Conservation (phyloP, 1,284 basidiomycete genomes). For the Amylostereum areolatum region DNA sequence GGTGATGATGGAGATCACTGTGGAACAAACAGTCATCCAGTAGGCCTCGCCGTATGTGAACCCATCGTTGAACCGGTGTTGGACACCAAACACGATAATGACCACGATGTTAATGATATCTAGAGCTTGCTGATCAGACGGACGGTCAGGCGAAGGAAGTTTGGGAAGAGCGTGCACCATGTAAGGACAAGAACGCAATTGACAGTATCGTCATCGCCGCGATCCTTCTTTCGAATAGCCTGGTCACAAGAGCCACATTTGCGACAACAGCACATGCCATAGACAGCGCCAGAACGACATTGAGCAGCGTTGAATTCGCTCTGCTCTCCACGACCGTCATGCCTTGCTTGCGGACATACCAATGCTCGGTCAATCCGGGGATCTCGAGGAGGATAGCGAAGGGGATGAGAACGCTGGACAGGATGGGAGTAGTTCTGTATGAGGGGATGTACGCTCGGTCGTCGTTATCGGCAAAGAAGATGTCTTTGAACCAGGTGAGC, state of each 20-base stretch:
- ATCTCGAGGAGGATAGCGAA: conserved; percentile 79
- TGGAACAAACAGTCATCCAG: conserved; percentile 80
- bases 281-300: conserved; percentile 61
- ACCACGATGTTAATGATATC: conserved; percentile 67
- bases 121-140: conserved; percentile 23
- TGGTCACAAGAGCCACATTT: conserved; percentile 59
- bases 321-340: conserved; percentile 41
- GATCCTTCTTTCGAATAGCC: conserved; percentile 69
- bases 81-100: conserved; percentile 60
- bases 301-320: conserved; percentile 53
- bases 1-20: conserved; percentile 58
- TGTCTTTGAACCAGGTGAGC: conserved; percentile 16
- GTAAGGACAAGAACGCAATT: conserved; percentile 57
- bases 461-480: conserved; percentile 20
- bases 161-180: conserved; percentile 41
- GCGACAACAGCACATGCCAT: conserved; percentile 66
- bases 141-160: background rate
- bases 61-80: conserved; percentile 60
- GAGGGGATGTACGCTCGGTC: conserved; percentile 23
- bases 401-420: conserved; percentile 68
- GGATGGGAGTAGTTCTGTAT: conserved; percentile 57
- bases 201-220: conserved; percentile 59
- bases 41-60: conserved; percentile 72
- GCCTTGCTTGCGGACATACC: conserved; percentile 56
- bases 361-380: conserved; percentile 64